These are phyloP conservation scores for Tolypocladium pustulatum DNA, from an alignment of 2,329 filamentous ascomycete species.

Conservation along the genomic window DNA sequence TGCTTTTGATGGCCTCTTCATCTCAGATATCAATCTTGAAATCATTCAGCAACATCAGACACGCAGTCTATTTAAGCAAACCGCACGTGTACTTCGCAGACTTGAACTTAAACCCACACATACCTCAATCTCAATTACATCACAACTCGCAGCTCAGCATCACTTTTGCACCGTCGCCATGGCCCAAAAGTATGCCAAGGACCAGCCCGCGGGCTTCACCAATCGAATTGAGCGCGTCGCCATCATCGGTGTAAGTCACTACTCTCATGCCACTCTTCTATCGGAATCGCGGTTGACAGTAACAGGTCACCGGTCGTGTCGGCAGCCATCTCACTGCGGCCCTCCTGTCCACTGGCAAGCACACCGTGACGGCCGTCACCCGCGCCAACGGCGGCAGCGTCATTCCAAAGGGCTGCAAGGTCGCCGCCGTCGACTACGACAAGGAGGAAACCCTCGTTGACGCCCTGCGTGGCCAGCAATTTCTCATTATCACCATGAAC, in stretches of 20 bases:
- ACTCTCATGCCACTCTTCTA: too few species aligned
- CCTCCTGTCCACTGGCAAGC: slow-evolving; percentile 38
- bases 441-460: slow-evolving; percentile 30
- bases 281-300: background rate
- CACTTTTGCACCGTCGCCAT: background rate
- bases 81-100: background rate
- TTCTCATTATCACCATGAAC: slow-evolving; percentile 41
- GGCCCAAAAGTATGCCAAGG: slow-evolving; percentile 9
- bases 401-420: slow-evolving; percentile 32
- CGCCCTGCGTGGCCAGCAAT: slow-evolving; percentile 44
- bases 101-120: background rate
- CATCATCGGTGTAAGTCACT: slow-evolving; percentile 30
- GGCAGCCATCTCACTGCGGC: slow-evolving; percentile 27
- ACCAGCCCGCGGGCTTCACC: slow-evolving; percentile 11
- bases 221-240: slow-evolving; percentile 28
- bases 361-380: slow-evolving; percentile 41
- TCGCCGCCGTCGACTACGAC: slow-evolving; percentile 32
- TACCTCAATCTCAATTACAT: background rate
- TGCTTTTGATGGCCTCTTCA: background rate
- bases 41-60: background rate
- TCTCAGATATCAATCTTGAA: background rate
- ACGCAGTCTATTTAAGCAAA: background rate
- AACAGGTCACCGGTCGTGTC: slow-evolving; percentile 28
- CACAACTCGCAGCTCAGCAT: background rate
- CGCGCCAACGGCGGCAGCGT: slow-evolving; percentile 29